Evolutionary conservation across 164 flowering plant genomes (phyloP).

Genomic region (Berberis thunbergii): DNA sequence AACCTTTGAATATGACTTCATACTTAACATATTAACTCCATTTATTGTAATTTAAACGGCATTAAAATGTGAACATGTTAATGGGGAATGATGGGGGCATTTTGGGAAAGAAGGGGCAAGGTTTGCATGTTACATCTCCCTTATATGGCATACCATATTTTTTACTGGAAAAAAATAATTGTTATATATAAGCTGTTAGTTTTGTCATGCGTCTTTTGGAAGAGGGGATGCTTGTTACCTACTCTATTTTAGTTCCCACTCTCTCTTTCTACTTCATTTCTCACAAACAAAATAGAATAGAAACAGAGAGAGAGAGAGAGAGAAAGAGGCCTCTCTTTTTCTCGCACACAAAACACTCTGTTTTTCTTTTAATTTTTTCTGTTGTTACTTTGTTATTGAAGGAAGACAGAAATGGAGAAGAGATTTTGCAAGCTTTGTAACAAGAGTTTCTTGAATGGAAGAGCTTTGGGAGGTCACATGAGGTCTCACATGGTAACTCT

Average conservation of each 20-base stretch:
- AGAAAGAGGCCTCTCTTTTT: neutral
- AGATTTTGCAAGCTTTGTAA: constrained; percentile 46
- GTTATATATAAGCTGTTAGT: neutral
- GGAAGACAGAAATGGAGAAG: constrained; percentile 32
- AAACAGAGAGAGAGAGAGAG: no score
- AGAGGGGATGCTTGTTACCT: constrained; percentile 72
- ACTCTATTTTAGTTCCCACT: constrained; percentile 32
- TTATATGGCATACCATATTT: constrained; percentile 9
- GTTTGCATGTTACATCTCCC: constrained; percentile 21
- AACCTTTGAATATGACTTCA: no score
- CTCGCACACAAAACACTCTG: constrained; percentile 6
- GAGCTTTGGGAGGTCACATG: constrained; percentile 70
- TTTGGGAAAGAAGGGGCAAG: constrained; percentile 4
- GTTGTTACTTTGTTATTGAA: neutral
- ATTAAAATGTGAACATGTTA: neutral
- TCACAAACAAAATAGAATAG: no score
- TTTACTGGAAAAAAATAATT: neutral
- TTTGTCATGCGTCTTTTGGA: constrained; percentile 24
- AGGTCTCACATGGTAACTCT: constrained; percentile 43
- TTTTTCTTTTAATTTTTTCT: constrained; percentile 3
- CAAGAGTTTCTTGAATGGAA: constrained; percentile 44
- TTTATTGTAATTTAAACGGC: neutral
- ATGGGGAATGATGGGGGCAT: neutral
- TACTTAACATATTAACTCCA: neutral
- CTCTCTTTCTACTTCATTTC: neutral